Evolutionary conservation across 2,329 filamentous ascomycete genomes (phyloP).

Genomic region (Rutstroemia sydowiana): DNA sequence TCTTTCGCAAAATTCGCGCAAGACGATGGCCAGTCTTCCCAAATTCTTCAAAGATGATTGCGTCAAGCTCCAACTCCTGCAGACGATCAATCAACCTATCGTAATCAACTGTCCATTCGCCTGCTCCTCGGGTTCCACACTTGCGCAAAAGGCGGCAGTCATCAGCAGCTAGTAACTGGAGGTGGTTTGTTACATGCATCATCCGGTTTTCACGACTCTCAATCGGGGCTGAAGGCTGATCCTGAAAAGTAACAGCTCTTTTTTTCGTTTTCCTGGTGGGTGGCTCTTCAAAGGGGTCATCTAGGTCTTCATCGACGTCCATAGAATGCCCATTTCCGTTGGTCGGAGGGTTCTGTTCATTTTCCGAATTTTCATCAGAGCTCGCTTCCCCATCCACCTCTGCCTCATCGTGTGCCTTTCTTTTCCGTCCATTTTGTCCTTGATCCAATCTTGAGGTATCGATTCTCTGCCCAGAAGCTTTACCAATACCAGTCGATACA

Average conservation of each 20-base stretch:
- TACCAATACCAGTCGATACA: constrained; percentile 50
- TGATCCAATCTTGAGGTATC: constrained; percentile 42
- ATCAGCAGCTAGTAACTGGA: constrained; percentile 65
- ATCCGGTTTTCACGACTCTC: constrained; percentile 36
- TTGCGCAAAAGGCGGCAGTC: constrained; percentile 61
- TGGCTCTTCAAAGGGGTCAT: constrained; percentile 15
- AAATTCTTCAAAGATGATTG: constrained; percentile 69
- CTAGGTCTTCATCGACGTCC: constrained; percentile 13
- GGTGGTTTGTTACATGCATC: constrained; percentile 61
- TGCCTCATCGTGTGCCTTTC: constrained; percentile 23
- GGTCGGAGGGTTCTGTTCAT: constrained; percentile 11
- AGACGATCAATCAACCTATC: constrained; percentile 62
- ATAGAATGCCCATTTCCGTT: constrained; percentile 12
- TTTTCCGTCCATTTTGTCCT: constrained; percentile 32
- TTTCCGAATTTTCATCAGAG: constrained; percentile 20
- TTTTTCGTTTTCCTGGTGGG: constrained; percentile 10
- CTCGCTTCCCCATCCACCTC: constrained; percentile 19
- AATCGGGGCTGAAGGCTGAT: constrained; percentile 26
- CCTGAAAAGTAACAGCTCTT: constrained; percentile 44
- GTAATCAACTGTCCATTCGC: constrained; percentile 82
- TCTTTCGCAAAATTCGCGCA: constrained; percentile 75
- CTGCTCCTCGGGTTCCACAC: constrained; percentile 53
- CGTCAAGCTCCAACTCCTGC: constrained; percentile 72
- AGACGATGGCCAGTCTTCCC: constrained; percentile 72
- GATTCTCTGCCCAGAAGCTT: constrained; percentile 40